Base-by-base conservation (phyloP, 257 asterid species). In the Fraxinus excelsior region DNA sequence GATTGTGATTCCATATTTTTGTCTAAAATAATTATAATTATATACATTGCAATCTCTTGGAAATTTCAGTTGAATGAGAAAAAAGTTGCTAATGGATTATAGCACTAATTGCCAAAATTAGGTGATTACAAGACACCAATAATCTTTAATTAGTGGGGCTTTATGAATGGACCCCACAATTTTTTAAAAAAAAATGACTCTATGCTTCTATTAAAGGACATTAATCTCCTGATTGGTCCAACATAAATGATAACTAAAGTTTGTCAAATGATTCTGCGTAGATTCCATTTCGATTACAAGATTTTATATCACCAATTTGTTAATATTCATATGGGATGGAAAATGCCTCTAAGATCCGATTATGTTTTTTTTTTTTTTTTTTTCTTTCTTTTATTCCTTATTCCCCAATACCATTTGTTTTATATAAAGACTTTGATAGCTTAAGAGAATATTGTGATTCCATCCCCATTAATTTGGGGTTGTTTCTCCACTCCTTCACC, bases 241-340 rank as follows among this genome's bases (percentile, higher is more conserved):
- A 46, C 18, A 16, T 14, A 16, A 46, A 16, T 16, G 7, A 46
- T 46, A 46, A 14, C 18, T 46, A 46, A 46, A 14, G 58, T 4
- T 46, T 46, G 58, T 46, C 58, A 46, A 46, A 16, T 46, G 56
- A 46, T 46, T 46, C 56, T 16, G 56, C 12, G 19, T 14, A 46
- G 56, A 46, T 46, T 46, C 56, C 56, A 46, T 46, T 16, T 16
- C 4, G 56, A 46, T 46, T 46, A 46, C 56, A 46, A 4, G 58
- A 18, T 38, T 38, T 38, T 38, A 38, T 38, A 37, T 37, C 42
- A 38, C 2, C 13, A 38, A 38, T 46, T 46, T 46, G 58, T 46
- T 42, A 42, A 97, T 56, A 56, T 56, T 56, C 65, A 56, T 1
- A 96, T 85, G 98, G 81, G 80, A 96, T 93, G 96, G 99, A 96